These are phyloP conservation scores for Cryptococcus hybrid DNA, from an alignment of 1,284 basidiomycete genomes.

Conservation along the genomic window DNA sequence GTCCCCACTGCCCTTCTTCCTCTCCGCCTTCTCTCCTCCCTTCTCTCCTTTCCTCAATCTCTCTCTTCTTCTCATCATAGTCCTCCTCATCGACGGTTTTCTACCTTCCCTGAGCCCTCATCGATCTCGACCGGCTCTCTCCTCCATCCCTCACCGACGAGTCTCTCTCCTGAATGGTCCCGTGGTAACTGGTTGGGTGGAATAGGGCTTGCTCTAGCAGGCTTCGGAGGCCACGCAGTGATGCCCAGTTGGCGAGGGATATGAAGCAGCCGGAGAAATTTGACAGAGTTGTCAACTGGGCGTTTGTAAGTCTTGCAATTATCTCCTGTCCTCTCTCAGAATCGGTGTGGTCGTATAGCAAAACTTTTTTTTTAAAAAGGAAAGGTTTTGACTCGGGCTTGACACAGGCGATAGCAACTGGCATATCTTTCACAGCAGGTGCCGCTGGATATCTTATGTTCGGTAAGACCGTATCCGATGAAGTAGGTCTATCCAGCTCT, in stretches of 20 bases:
- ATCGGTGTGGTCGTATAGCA: background rate
- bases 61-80: conserved; percentile 70
- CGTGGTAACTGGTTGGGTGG: conserved; percentile 54
- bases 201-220: conserved; percentile 91
- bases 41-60: conserved; percentile 78
- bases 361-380: too few species aligned
- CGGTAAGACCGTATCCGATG: conserved; percentile 74
- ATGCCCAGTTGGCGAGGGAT: conserved; percentile 87
- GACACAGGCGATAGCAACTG: conserved; percentile 67
- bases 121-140: conserved; percentile 77
- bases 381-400: too few species aligned
- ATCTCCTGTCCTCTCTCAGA: background rate
- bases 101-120: conserved; percentile 35
- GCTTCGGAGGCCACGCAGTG: conserved; percentile 92
- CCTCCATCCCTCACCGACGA: conserved; percentile 70
- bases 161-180: conserved; percentile 59
- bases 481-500: conserved; percentile 56
- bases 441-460: conserved; percentile 91
- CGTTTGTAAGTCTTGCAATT: conserved; percentile 32
- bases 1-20: conserved; percentile 82
- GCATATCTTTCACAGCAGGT: conserved; percentile 76
- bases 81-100: conserved; percentile 81
- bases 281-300: conserved; percentile 52
- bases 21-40: conserved; percentile 79
- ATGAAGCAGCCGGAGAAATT: conserved; percentile 84